phyloP scores from a whole-genome alignment of 1,284 basidiomycete genomes.

The Quambalaria eucalypti region DNA sequence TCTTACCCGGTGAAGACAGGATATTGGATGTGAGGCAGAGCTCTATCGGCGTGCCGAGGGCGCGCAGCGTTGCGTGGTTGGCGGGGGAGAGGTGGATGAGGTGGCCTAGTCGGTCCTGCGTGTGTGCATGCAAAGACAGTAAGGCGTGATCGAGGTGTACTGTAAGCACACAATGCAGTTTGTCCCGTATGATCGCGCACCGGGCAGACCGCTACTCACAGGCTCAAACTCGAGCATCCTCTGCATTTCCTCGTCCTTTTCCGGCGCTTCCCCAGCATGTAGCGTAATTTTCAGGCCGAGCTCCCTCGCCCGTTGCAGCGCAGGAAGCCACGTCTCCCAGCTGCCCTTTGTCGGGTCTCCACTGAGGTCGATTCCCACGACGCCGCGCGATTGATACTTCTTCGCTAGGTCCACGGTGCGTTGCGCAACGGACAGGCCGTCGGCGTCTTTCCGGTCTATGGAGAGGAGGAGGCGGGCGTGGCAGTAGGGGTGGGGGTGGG shows the following conservation, averaged over 20 bases:
- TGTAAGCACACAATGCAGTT: too few relatives aligned
- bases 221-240: constrained; percentile 17
- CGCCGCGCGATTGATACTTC: constrained; percentile 1
- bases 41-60: constrained; percentile 9
- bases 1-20: constrained; percentile 8
- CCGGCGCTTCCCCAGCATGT: constrained; percentile 17
- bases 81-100: constrained; percentile 14
- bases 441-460: constrained; percentile 14
- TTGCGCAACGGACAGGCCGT: neutral
- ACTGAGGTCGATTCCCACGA: constrained; percentile 19
- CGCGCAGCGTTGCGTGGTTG: constrained; percentile 4
- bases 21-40: constrained; percentile 25
- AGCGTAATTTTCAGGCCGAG: constrained; percentile 17
- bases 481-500: neutral
- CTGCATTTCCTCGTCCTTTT: constrained; percentile 9
- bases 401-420: constrained; percentile 11
- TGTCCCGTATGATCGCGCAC: too few relatives aligned
- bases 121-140: too few relatives aligned
- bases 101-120: constrained; percentile 19
- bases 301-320: constrained; percentile 6
- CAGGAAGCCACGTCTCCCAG: constrained; percentile 6
- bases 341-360: constrained; percentile 19
- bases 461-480: constrained; percentile 16
- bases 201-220: too few relatives aligned
- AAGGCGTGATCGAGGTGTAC: too few relatives aligned